phyloP scores from a whole-genome alignment of 352 stramenopile species.

The Halophytophthora polymorphica region DNA sequence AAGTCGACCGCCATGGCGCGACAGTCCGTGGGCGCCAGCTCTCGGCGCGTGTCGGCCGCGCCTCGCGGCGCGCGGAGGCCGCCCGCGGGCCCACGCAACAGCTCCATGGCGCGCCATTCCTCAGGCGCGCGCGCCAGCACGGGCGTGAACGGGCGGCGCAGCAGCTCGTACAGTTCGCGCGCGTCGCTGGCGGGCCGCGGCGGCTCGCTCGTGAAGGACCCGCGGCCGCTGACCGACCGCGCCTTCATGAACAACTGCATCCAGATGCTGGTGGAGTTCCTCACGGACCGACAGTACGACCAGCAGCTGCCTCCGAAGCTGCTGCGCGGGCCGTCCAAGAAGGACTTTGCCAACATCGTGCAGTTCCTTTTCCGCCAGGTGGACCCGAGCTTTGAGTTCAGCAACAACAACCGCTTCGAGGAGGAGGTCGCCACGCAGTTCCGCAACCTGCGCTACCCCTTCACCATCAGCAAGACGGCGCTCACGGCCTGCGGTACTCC shows the following conservation, averaged over 20 bases:
- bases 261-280: constrained; percentile 91
- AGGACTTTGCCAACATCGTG: constrained; percentile 97
- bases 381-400: constrained; percentile 89
- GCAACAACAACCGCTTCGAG: constrained; percentile 73
- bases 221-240: constrained; percentile 88
- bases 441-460: constrained; percentile 91
- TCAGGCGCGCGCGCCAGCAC: constrained; percentile 30
- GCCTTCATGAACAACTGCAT: constrained; percentile 92
- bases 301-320: constrained; percentile 89
- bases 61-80: constrained; percentile 11
- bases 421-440: constrained; percentile 71
- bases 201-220: constrained; percentile 58
- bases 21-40: constrained; percentile 52
- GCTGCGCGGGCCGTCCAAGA: constrained; percentile 90
- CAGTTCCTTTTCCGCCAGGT: constrained; percentile 95
- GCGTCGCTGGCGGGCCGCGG: constrained; percentile 43
- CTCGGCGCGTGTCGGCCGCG: constrained; percentile 52
- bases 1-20: constrained; percentile 36
- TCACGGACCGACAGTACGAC: constrained; percentile 90
- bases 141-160: constrained; percentile 34
- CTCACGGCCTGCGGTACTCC: constrained; percentile 92
- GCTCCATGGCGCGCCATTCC: constrained; percentile 47
- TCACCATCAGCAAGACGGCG: constrained; percentile 95
- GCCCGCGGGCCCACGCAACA: constrained; percentile 33
- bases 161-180: constrained; percentile 60